These are phyloP conservation scores for Anethum foeniculum DNA, from an alignment of 140 eudicot species.

Conservation along the genomic window DNA sequence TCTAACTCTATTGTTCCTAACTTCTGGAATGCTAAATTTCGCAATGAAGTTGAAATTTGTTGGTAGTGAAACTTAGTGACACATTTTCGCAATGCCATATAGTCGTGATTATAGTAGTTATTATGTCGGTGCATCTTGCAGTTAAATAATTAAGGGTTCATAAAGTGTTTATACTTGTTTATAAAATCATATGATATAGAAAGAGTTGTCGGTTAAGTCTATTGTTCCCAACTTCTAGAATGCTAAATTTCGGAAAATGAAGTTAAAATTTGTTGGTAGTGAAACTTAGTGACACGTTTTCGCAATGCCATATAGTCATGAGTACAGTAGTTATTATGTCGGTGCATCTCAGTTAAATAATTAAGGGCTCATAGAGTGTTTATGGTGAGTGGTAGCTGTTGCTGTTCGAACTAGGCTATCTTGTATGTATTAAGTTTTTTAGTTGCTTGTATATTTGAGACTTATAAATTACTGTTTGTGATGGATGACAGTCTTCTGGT, in stretches of 20 bases:
- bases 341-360: not conserved
- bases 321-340: not conserved
- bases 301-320: not conserved
- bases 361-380: not conserved
- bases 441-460: not conserved
- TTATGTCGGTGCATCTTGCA: not conserved
- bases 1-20: not conserved
- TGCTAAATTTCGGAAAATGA: not conserved
- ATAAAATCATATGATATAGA: not conserved
- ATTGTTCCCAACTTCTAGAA: not conserved
- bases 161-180: not conserved
- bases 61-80: not conserved
- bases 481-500: constrained; percentile 56
- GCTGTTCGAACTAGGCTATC: not conserved
- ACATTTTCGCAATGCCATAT: not conserved
- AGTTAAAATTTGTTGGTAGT: not conserved
- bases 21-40: not conserved
- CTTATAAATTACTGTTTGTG: constrained; percentile 27
- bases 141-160: not conserved
- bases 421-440: not conserved
- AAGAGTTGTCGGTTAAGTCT: not conserved
- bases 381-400: not conserved
- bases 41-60: not conserved
- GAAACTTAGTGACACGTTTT: not conserved
- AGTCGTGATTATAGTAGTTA: not conserved